A percentile compares a stretch with the other conserved stretches of the same genome.
These are phyloP conservation scores for Globisporangium viniferum DNA, from an alignment of 352 stramenopile genomes.

Conservation along the genomic window DNA sequence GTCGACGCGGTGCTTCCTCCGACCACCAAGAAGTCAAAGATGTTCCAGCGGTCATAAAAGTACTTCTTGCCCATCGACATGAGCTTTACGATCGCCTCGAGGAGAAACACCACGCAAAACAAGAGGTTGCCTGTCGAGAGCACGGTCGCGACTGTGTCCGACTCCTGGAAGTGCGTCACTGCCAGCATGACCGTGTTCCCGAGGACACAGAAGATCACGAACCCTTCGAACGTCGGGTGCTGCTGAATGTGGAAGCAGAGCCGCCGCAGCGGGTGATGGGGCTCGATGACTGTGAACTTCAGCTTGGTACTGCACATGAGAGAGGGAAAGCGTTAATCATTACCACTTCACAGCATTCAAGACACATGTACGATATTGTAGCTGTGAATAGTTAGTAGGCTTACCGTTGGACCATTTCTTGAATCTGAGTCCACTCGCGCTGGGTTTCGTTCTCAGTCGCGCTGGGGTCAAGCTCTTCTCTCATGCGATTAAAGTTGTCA, in stretches of 20 bases:
- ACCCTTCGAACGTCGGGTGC: conserved; percentile 29
- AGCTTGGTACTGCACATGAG: conserved; percentile 24
- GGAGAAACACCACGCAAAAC: conserved; percentile 55
- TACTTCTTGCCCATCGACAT: conserved; percentile 59
- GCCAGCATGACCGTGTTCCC: conserved; percentile 42
- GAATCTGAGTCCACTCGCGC: conserved; percentile 62
- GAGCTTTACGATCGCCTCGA: conserved; percentile 66
- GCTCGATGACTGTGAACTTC: conserved; percentile 23
- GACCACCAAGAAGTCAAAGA: conserved; percentile 67
- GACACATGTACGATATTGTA: not conserved
- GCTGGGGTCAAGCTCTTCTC: conserved; percentile 33
- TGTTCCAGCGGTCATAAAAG: conserved; percentile 59
- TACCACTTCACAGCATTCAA: not conserved
- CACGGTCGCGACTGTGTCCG: conserved; percentile 9
- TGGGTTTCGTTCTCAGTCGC: conserved; percentile 63
- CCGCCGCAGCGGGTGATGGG: conserved; percentile 18
- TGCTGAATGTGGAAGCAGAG: conserved; percentile 33
- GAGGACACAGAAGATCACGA: conserved; percentile 32
- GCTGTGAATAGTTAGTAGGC: not conserved
- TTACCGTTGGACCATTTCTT: conserved; percentile 31
- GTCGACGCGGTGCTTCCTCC: conserved; percentile 38
- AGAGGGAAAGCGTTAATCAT: not conserved
- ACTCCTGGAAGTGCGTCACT: conserved; percentile 35
- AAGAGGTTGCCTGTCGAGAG: conserved; percentile 32
- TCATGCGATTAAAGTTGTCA: conserved; percentile 81